phyloP scores from a whole-genome alignment of 257 asterid genomes.

The Fraxinus cuspidata region DNA sequence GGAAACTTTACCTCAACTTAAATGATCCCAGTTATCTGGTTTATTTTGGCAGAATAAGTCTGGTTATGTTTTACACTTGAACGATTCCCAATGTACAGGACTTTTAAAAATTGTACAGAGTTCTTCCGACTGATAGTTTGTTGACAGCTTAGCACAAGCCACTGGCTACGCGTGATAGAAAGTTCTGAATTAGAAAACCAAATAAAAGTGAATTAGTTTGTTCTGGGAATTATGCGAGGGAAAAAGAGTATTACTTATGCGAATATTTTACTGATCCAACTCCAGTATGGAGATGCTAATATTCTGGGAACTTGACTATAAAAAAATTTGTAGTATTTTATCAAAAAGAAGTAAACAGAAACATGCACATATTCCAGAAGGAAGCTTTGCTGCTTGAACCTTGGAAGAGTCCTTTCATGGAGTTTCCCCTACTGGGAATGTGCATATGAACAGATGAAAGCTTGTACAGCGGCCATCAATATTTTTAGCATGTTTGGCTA shows the following conservation, averaged over 20 bases:
- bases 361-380: no score
- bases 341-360: no score
- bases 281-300: neutral
- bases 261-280: neutral
- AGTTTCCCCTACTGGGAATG: no score
- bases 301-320: neutral
- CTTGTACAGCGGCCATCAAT: neutral
- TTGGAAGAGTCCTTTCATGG: no score
- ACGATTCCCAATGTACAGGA: no score
- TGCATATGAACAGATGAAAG: no score
- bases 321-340: no score
- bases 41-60: constrained; percentile 5
- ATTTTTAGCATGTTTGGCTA: neutral
- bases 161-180: neutral
- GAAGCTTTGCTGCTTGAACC: no score
- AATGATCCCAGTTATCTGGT: constrained; percentile 5
- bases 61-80: neutral
- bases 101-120: neutral
- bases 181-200: neutral
- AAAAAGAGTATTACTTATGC: neutral
- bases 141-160: constrained; percentile 8
- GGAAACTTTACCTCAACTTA: constrained; percentile 9
- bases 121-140: neutral
- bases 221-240: neutral
- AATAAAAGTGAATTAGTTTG: neutral